These are phyloP conservation scores for Triangularia setosa DNA, from an alignment of 2,329 filamentous ascomycete genomes.

Conservation along the genomic window DNA sequence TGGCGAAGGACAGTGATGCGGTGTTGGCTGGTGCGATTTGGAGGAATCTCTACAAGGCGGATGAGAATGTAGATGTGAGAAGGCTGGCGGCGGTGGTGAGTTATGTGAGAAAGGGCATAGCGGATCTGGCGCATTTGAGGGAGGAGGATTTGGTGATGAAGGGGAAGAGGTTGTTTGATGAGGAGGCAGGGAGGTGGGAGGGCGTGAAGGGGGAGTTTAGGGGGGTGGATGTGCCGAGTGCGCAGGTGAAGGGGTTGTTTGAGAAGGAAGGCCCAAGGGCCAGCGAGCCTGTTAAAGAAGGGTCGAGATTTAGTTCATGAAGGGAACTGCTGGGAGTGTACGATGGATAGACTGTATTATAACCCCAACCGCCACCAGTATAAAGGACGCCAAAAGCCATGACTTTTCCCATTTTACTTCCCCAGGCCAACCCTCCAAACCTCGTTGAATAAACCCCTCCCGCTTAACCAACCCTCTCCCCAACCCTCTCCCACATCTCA, in stretches of 20 bases:
- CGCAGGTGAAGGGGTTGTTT: conserved; percentile 27
- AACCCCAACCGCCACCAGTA: background rate
- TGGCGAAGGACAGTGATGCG: conserved; percentile 69
- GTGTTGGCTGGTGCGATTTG: conserved; percentile 79
- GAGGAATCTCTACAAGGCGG: conserved; percentile 85
- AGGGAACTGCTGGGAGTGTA: background rate
- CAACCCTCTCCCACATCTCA: conserved; percentile 65
- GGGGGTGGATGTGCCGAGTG: conserved; percentile 38
- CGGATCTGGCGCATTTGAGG: conserved; percentile 46
- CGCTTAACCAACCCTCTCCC: no score
- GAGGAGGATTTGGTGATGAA: conserved; percentile 39
- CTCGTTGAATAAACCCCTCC: background rate
- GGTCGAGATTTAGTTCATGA: background rate
- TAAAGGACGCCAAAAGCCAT: background rate
- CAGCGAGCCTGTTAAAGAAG: background rate
- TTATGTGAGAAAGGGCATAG: conserved; percentile 51
- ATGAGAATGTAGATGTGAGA: conserved; percentile 47
- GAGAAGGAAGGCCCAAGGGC: background rate
- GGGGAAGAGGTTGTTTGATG: conserved; percentile 36
- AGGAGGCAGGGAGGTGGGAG: conserved; percentile 37
- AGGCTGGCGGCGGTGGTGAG: conserved; percentile 51
- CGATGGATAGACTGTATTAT: background rate
- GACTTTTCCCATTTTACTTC: background rate
- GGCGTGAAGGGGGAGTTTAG: conserved; percentile 35
- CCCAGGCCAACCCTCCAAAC: no score